phyloP scores from a whole-genome alignment of 2,329 filamentous ascomycete species.

The Fusarium sp. region DNA sequence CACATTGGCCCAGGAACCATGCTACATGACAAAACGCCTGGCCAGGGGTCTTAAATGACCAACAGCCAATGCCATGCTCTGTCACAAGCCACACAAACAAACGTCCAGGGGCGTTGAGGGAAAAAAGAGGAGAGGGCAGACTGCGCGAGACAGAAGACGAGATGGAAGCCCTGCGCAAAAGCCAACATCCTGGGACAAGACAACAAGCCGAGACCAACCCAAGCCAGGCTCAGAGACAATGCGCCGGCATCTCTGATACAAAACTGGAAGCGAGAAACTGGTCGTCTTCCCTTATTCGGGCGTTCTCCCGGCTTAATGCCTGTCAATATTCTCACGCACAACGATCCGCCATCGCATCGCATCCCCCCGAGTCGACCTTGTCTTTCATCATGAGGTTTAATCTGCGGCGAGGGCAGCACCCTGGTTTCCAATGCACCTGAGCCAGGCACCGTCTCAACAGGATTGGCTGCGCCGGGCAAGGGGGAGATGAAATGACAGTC shows the following conservation, averaged over 20 bases:
- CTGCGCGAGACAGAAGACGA: constrained; percentile 2
- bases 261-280: constrained; percentile 1
- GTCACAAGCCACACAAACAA: constrained; percentile 26
- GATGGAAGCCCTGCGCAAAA: neutral
- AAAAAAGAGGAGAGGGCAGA: neutral
- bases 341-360: constrained; percentile 4
- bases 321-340: constrained; percentile 16
- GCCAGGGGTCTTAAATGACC: constrained; percentile 23
- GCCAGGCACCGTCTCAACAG: constrained; percentile 22
- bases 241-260: constrained; percentile 9
- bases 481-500: constrained; percentile 34
- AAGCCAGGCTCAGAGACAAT: constrained; percentile 4
- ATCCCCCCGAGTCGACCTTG: constrained; percentile 18
- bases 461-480: constrained; percentile 38
- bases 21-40: constrained; percentile 16
- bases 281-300: constrained; percentile 29
- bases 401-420: constrained; percentile 30
- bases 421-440: constrained; percentile 21
- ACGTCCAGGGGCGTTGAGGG: constrained; percentile 16
- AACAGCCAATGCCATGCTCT: constrained; percentile 20
- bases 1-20: constrained; percentile 41
- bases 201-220: constrained; percentile 23
- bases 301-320: constrained; percentile 24
- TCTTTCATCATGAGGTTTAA: constrained; percentile 30
- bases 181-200: constrained; percentile 14